Base-by-base conservation (phyloP, 2,329 filamentous ascomycete genomes). In the Xylaria hypoxylon region DNA sequence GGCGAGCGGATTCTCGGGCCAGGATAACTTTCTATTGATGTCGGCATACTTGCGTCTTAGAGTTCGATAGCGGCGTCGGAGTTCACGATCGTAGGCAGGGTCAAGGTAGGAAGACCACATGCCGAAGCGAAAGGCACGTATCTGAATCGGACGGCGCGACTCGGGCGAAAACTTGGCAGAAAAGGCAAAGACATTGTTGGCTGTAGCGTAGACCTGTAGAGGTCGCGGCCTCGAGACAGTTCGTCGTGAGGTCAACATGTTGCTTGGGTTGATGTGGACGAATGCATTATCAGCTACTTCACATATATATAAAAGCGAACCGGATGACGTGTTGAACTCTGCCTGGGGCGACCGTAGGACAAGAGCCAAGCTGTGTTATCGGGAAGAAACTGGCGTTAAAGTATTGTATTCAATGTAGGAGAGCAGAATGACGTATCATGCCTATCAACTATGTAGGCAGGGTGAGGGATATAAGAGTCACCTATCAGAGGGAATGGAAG, bases 51-150 rank as follows among this genome's bases (percentile, higher is more conserved):
- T 84, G 70, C 84, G 80, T 50, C 81, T 83, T 11, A 82, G 44
- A 3, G 73, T 67, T 59, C 81, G 80, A 67, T 82, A 78, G 13
- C 82, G 84, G 48, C 80, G 82, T 57, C 81, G 81, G 33, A 81
- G 67, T 58, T 86, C 81, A 48, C 77, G 80, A 44, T 80, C 78
- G 22, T 78, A 76, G 19, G 82, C 78, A 15, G 77, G 74, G 68
- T 84, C 80, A 31, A 80, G 70, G 50, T 79, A 80, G 33, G 78
- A 80, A 7, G 81, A 79, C 82, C 84, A 86, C 19, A 80, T 70
- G 58, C 80, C 82, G 65, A 87, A 82, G 65, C 84, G 83, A 67
- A 87, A 85, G 40, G 73, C 73, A 40, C 87, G 83, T 38, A 71
- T 77, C 68, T 85, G 84, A 48, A 80, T 76, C 19, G 71, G 74